phyloP scores from a whole-genome alignment of 108 stramenopile genomes.

The Nitzschia sp. region DNA sequence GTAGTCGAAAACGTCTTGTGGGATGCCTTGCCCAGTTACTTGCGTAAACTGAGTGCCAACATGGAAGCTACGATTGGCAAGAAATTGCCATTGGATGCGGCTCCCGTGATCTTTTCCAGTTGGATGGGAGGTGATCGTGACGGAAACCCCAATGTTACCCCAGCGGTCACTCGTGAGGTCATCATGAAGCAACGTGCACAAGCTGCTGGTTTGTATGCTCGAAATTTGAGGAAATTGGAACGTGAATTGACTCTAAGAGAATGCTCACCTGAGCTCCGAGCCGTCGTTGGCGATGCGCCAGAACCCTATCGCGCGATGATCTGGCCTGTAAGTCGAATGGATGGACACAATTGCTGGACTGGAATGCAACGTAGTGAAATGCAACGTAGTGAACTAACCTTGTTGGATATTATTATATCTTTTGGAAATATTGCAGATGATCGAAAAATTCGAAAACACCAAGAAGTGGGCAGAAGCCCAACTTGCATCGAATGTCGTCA shows the following conservation, averaged over 20 bases:
- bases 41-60: conserved; percentile 89
- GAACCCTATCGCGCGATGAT: conserved; percentile 76
- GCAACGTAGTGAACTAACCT: no score
- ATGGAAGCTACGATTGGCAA: conserved; percentile 58
- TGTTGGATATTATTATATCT: no score
- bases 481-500: conserved; percentile 28
- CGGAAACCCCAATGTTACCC: conserved; percentile 97
- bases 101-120: conserved; percentile 88
- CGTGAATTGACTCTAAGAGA: conserved; percentile 52
- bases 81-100: conserved; percentile 76
- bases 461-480: conserved; percentile 66
- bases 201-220: conserved; percentile 75
- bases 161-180: conserved; percentile 88
- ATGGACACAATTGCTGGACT: no score
- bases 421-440: conserved; percentile 31
- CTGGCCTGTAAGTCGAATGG: conserved; percentile 28
- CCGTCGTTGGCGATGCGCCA: conserved; percentile 49
- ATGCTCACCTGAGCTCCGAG: conserved; percentile 52
- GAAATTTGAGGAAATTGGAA: conserved; percentile 66
- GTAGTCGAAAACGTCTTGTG: conserved; percentile 96
- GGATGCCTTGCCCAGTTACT: conserved; percentile 87
- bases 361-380: no score
- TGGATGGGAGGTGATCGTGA: conserved; percentile 99
- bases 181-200: conserved; percentile 78
- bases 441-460: conserved; percentile 56